Evolutionary conservation across 2,329 filamentous ascomycete species (phyloP).

Genomic region (Aulographum hederae): DNA sequence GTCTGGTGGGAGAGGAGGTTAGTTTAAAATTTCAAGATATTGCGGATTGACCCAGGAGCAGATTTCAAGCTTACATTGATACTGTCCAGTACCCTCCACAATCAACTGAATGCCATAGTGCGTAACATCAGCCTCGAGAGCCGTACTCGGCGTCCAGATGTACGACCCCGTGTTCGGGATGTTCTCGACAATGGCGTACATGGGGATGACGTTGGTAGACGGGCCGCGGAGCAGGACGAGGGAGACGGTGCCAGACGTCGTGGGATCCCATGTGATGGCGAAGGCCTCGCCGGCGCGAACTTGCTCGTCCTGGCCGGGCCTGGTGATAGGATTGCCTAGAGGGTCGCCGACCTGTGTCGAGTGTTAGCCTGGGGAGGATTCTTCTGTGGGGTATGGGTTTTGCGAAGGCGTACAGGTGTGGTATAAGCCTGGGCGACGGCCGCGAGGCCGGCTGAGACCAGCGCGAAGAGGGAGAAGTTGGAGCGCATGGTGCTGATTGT

Average conservation of each 20-base stretch:
- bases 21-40: too few relatives aligned
- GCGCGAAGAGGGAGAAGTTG: constrained; percentile 1
- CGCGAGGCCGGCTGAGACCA: constrained; percentile 1
- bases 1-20: not conserved
- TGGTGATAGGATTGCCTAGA: constrained; percentile 32
- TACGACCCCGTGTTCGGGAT: constrained; percentile 38
- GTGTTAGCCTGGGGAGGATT: too few relatives aligned
- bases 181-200: constrained; percentile 31
- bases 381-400: too few relatives aligned
- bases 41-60: too few relatives aligned
- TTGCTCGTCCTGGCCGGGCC: constrained; percentile 30
- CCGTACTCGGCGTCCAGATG: constrained; percentile 32
- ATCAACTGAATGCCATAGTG: constrained; percentile 45
- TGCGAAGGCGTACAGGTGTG: not conserved
- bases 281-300: constrained; percentile 37
- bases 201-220: constrained; percentile 31
- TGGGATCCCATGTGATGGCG: constrained; percentile 39
- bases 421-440: not conserved
- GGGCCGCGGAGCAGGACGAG: constrained; percentile 42
- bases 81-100: constrained; percentile 20
- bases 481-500: constrained; percentile 1
- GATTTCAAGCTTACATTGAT: constrained; percentile 1
- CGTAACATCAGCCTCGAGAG: constrained; percentile 28
- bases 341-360: not conserved
- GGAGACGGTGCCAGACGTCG: constrained; percentile 31